Base-by-base conservation (phyloP, 306 rosid genomes). In the Prunus padus region DNA sequence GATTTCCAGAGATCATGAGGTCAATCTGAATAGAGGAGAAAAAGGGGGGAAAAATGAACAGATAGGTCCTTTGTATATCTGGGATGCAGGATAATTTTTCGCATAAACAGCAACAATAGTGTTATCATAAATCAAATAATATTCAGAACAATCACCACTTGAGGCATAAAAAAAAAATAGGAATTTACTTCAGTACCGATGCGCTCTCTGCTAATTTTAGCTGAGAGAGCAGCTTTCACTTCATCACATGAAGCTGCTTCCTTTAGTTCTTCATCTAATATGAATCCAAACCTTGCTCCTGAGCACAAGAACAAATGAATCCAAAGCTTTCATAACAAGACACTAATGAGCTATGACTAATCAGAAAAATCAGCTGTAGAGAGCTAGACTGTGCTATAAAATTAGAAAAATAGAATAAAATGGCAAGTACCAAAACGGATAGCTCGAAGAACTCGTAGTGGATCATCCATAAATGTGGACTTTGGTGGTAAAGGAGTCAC, bases 381-480 rank as follows among this genome's bases (percentile, higher is more conserved):
- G 15, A 44, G 59, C 55, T 46, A 37, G 28, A 25, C 11, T 52
- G 18, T 2, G 69, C 12, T 30, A n/a, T 30, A 28, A 72, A 20
- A 65, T 18, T 57, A 31, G 65, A 77, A 28, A 72, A 25, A 65
- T 7, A 37, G n/a, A 69, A 66, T 61, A 18, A 75, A 47, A 49
- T 54, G 18, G 56, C 57, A 59, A 52, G 14, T 88, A 95, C 97
- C 93, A 78, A 95, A 95, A 40, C 98, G 91, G 84, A 95, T 89
- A 74, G 98, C 97, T 73, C 98, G 88, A 77, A 92, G 96, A 81
- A 92, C 98, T 76, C 97, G 89, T 47, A 95, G 85, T 8, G 97
- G 97, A 83, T 95, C 97, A 79, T 95, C 97, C 89, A 92, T 83
- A 86, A 95, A 95, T 52, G 98, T 95, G 72, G 78, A 84, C 80